Conservation (phyloP, 2,329 filamentous ascomycete species). For the Aspergillus floridensis region DNA sequence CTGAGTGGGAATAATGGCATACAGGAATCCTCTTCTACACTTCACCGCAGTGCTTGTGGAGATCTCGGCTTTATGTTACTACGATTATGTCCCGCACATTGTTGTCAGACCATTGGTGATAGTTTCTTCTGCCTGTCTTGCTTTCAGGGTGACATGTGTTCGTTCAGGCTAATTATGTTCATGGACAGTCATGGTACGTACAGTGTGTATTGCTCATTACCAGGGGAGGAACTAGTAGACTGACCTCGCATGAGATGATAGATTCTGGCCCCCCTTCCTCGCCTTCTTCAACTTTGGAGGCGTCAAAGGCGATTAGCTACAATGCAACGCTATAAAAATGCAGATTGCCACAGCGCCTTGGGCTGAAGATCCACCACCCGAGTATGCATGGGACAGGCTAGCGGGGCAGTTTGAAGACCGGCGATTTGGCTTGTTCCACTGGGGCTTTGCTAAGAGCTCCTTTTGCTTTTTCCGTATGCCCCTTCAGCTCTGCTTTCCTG, state of each 20-base stretch:
- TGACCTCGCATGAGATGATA: neutral
- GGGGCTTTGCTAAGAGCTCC: neutral
- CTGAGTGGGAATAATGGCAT: neutral
- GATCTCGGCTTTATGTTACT: neutral
- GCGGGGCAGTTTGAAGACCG: neutral
- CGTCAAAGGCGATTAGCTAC: constrained; percentile 1
- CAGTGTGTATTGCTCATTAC: neutral
- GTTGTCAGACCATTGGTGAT: neutral
- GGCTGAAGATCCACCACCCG: neutral
- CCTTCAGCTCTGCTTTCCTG: neutral
- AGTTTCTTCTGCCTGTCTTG: neutral
- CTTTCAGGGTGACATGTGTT: neutral
- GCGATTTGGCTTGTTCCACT: constrained; percentile 1
- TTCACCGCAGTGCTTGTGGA: neutral
- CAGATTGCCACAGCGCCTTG: constrained; percentile 1
- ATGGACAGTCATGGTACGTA: neutral
- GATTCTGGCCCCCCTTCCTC: neutral
- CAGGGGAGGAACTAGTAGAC: neutral
- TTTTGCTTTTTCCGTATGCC: constrained; percentile 1
- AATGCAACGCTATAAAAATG: neutral
- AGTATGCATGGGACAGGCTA: neutral
- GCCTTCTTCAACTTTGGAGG: neutral
- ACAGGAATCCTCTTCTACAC: neutral
- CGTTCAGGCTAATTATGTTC: neutral
- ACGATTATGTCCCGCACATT: neutral